Base-by-base conservation (phyloP, 768 basidiomycete genomes). In the Ramaria sp. region DNA sequence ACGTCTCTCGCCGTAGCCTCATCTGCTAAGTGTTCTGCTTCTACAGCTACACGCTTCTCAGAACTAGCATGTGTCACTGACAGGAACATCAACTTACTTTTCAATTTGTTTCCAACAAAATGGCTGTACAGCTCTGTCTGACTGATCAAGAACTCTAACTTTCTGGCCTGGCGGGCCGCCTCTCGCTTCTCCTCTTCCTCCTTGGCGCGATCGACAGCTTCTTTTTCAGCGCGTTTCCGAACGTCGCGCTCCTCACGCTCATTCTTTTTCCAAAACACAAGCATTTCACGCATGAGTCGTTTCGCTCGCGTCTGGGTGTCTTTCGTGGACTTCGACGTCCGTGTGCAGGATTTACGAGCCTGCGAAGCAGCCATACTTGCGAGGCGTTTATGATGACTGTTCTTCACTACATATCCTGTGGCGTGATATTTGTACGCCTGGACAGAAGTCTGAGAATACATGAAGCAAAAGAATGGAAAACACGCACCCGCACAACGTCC, bases 41-140 rank as follows among this genome's bases (percentile, higher is more conserved):
- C 87, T 48, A 84, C 80, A 37, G 89, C 89, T 91, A 52, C 48
- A 62, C 48, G 51, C 31, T n/a, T 20, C 12, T 54, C 27, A 46
- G 34, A 38, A 47, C 19, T 38, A 33, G 42, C 17, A 49, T 47
- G 45, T 59, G 19, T 11, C n/a, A 48, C 12, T 17, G 20, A 53
- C 13, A 56, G 27, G 49, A 49, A 27, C 30, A 12, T 5, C 38
- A 41, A 71, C 83, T 64, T 69, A 90, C 89, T 91, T 69, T 90
- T 90, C 53, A 91, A 79, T 72, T 98, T 98, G 71, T 84, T 96
- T 33, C 95, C 95, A 58, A 99, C 93, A 78, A 99, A 98, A 73
- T 99, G 96, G 62, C 91, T 93, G 71, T 98, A 99, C 7, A 98
- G 79, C 68, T 99, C 96, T 3, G 96, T 98, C 71, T 98, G 95